Evolutionary conservation across 805 yeast species (phyloP).

Genomic region (Hanseniaspora osmophila): DNA sequence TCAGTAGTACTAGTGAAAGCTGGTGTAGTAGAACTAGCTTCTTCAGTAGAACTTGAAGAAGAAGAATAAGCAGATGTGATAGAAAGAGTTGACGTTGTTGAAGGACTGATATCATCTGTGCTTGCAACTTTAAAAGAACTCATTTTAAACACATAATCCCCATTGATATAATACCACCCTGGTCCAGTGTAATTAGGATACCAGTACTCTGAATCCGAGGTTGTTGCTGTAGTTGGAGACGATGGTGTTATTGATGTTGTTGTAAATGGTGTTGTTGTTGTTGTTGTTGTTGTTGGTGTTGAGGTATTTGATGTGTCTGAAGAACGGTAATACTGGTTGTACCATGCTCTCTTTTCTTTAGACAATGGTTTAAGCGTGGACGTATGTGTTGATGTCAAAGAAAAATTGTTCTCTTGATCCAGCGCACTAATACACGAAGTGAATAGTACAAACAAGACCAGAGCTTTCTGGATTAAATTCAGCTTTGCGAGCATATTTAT

Average conservation of each 20-base stretch:
- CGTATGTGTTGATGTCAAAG: too few relatives aligned
- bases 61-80: slow-evolving; percentile 13
- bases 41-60: slow-evolving; percentile 12
- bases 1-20: slow-evolving; percentile 15
- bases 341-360: too few relatives aligned
- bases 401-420: too few relatives aligned
- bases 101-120: not conserved
- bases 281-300: not conserved
- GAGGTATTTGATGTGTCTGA: too few relatives aligned
- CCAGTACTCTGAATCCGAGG: not conserved
- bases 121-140: slow-evolving; percentile 14
- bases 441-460: too few relatives aligned
- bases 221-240: too few relatives aligned
- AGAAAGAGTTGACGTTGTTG: slow-evolving; percentile 11
- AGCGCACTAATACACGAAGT: too few relatives aligned
- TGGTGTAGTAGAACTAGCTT: slow-evolving; percentile 2
- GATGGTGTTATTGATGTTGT: not conserved
- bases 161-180: not conserved
- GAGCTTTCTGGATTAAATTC: too few relatives aligned
- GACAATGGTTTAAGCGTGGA: too few relatives aligned
- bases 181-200: not conserved
- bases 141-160: not conserved
- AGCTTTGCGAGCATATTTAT: too few relatives aligned
- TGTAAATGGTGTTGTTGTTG: not conserved
- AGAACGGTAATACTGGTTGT: too few relatives aligned